Percentiles rank a stretch among this genome's conserved stretches.
These are phyloP conservation scores for Ustilago esculenta DNA, from an alignment of 1,284 basidiomycete genomes.

Conservation along the genomic window DNA sequence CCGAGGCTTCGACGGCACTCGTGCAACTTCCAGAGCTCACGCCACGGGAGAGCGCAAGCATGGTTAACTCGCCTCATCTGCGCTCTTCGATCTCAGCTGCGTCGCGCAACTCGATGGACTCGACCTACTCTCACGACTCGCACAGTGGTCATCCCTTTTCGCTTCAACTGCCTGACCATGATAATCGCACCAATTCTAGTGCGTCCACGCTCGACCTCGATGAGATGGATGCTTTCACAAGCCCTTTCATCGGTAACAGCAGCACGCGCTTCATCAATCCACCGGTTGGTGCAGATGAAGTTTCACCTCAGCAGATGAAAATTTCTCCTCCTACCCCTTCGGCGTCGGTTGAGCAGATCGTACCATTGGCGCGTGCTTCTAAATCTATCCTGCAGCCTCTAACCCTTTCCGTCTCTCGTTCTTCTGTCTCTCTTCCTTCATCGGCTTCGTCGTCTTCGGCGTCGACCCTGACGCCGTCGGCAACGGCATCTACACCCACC, in stretches of 20 bases:
- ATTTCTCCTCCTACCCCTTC: neutral
- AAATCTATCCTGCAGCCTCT: slow-evolving; percentile 17
- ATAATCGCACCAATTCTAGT: slow-evolving; percentile 4
- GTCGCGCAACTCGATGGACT: slow-evolving; percentile 31
- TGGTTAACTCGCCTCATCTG: slow-evolving; percentile 11
- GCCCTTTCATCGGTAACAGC: slow-evolving; percentile 2
- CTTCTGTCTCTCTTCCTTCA: slow-evolving; percentile 26
- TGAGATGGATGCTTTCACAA: slow-evolving; percentile 6
- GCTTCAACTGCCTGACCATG: slow-evolving; percentile 17
- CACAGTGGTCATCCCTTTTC: slow-evolving; percentile 29
- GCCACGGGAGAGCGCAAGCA: slow-evolving; percentile 1
- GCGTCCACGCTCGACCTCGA: slow-evolving; percentile 19
- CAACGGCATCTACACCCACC: neutral
- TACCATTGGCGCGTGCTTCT: neutral
- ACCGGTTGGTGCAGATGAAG: neutral
- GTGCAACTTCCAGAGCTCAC: neutral
- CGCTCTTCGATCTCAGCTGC: slow-evolving; percentile 6
- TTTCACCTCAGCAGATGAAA: neutral
- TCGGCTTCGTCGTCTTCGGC: slow-evolving; percentile 20
- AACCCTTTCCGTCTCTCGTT: slow-evolving; percentile 20
- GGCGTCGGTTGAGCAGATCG: neutral
- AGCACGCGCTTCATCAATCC: slow-evolving; percentile 1
- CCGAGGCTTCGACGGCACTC: neutral
- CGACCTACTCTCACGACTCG: slow-evolving; percentile 24
- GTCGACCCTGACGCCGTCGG: slow-evolving; percentile 14